These are phyloP conservation scores for Thamnidium elegans DNA, from an alignment of 192 early-diverging fungal species.

Conservation along the genomic window DNA sequence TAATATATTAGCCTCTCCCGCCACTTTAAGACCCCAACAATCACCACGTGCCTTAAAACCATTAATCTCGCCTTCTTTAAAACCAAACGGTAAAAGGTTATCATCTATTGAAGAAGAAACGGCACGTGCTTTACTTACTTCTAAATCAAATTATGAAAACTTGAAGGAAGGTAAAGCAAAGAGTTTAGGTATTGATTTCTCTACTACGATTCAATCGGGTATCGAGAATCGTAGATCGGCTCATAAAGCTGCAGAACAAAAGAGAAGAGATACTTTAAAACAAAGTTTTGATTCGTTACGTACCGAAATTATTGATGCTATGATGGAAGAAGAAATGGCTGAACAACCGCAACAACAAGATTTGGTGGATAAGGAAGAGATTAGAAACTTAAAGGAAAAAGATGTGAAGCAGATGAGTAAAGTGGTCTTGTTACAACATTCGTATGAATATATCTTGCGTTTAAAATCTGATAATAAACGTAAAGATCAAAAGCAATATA, in stretches of 20 bases:
- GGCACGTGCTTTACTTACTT: conserved; percentile 36
- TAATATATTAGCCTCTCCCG: background rate
- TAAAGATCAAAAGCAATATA: conserved; percentile 33
- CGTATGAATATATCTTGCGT: conserved; percentile 56
- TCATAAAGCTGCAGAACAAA: conserved; percentile 96
- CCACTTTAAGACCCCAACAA: conserved; percentile 23
- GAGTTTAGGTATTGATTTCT: conserved; percentile 74
- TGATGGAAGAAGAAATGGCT: conserved; percentile 30
- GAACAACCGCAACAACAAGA: too few species aligned
- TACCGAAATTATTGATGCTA: conserved; percentile 63
- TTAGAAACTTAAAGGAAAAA: conserved; percentile 26
- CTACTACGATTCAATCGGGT: conserved; percentile 71
- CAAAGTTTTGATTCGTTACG: conserved; percentile 82
- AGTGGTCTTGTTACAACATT: conserved; percentile 73
- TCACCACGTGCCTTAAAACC: conserved; percentile 41
- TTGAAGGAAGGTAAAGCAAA: conserved; percentile 82
- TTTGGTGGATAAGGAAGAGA: background rate
- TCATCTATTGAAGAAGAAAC: conserved; percentile 28
- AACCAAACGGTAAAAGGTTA: conserved; percentile 39
- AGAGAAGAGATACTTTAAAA: conserved; percentile 90
- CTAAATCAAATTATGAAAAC: conserved; percentile 77
- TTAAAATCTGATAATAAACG: conserved; percentile 44
- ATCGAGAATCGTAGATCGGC: conserved; percentile 78
- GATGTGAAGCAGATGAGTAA: conserved; percentile 82
- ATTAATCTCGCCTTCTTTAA: conserved; percentile 47